These are phyloP conservation scores for Wallacemonas sp. DNA, from an alignment of 208 protist species.

Conservation along the genomic window DNA sequence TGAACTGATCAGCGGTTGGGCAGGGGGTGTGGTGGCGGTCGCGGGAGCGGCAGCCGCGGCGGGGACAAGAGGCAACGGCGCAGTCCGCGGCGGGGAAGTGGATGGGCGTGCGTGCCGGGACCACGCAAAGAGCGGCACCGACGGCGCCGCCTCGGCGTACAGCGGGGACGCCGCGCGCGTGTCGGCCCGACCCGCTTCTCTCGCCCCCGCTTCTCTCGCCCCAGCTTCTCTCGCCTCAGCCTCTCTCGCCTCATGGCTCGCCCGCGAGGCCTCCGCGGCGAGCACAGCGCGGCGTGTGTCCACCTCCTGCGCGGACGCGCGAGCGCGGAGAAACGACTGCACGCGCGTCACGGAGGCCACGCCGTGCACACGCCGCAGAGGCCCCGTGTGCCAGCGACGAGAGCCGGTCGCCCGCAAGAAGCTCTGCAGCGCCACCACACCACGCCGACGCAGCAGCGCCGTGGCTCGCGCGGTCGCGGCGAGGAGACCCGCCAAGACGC, in stretches of 20 bases:
- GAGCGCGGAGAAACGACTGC: not conserved
- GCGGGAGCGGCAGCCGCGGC: not conserved
- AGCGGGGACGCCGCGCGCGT: not conserved
- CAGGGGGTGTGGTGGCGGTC: not conserved
- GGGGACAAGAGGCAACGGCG: not conserved
- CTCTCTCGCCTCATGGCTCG: too few relatives aligned
- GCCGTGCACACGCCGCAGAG: conserved; percentile 9
- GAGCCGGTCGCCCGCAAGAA: conserved; percentile 24
- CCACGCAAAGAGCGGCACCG: conserved; percentile 1
- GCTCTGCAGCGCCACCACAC: conserved; percentile 21
- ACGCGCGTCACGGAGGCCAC: not conserved
- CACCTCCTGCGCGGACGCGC: not conserved
- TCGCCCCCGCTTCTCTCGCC: too few relatives aligned
- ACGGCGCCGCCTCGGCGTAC: not conserved
- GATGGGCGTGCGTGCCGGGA: not conserved
- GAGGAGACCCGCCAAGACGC: conserved; percentile 5
- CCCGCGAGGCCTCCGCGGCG: too few relatives aligned
- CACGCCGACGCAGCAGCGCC: not conserved
- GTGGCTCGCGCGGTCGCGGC: not conserved
- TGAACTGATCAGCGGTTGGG: too few relatives aligned
- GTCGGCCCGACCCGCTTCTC: too few relatives aligned
- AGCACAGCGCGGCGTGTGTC: too few relatives aligned
- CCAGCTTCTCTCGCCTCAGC: too few relatives aligned
- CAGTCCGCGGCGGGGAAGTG: not conserved
- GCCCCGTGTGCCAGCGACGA: conserved; percentile 21